Base-by-base conservation (phyloP, 2,329 filamentous ascomycete species). In the Colletotrichum paranaense region DNA sequence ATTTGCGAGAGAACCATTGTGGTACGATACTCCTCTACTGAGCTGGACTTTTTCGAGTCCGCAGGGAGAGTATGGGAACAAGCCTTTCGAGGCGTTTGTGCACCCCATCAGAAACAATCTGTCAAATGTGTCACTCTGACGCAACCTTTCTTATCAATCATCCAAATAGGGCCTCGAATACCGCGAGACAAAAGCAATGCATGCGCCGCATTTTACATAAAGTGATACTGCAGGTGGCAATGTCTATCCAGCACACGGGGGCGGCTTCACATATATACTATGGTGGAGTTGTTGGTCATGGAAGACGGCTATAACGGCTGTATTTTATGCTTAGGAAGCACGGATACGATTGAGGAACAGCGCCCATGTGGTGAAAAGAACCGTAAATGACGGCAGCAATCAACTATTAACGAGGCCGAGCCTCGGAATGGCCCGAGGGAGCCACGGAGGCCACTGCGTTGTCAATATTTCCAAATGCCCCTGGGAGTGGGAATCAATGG, bases 241-340 rank as follows among this genome's bases (percentile, higher is more conserved):
- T 55, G 32, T 62, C 63, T 71, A 71, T 67, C 16, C 26, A 57
- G 68, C 63, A 62, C 56, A 60, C 56, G 57, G 56, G 24, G 57
- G 42, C 56, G 42, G 68, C 56, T 35, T 71, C 57, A 52, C n/a
- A 67, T 62, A 67, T 26, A 70, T 57, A 62, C 46, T 35, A 28
- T 24, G 7, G 68, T 57, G 63, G 56, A 28, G 56, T 24, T 9
- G 46, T 5, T 22, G 24, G 9, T n/a, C 62, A 58, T 24, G 67
- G 55, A 66, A 28, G 26, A 32, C 56, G 62, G 46, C 24, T 62
- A 35, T 22, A 55, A 14, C 56, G 32, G 62, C 46, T 49, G 28
- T 8, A 42, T 42, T 56, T 22, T 64, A 22, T 28, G 35, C 28
- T 28, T 26, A 14, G 11, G 26, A 8, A 30, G 22, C 52, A n/a